Conservation (phyloP, 75 land plant genomes). For the Cunninghamia lanceolata region DNA sequence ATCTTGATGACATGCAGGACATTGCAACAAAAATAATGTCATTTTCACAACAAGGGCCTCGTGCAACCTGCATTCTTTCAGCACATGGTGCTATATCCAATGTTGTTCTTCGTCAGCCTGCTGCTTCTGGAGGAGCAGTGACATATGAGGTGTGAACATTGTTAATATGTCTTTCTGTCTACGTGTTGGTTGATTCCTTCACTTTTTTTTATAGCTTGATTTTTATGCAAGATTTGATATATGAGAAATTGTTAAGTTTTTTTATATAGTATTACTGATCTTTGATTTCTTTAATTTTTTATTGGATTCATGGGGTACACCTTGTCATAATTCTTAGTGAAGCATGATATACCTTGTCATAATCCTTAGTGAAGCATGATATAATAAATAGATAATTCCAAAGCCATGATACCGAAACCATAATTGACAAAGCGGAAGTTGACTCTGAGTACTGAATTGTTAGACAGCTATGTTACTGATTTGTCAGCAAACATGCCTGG, state of each 20-base stretch:
- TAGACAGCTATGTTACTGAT: background rate
- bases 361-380: background rate
- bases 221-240: background rate
- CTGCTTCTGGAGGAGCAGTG: constrained; percentile 58
- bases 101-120: constrained; percentile 57
- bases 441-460: background rate
- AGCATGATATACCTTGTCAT: too few relatives aligned
- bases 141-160: constrained; percentile 61
- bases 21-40: constrained; percentile 56
- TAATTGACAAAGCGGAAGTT: background rate
- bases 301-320: background rate
- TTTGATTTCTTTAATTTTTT: background rate
- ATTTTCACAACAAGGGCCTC: constrained; percentile 65
- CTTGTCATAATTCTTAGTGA: too few relatives aligned
- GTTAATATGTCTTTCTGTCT: background rate
- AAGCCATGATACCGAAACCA: background rate
- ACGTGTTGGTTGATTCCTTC: background rate
- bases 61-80: constrained; percentile 62
- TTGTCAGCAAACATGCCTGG: background rate
- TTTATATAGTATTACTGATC: background rate
- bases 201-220: background rate
- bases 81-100: constrained; percentile 66
- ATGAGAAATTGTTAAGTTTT: background rate
- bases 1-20: constrained; percentile 33
- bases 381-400: background rate